Percentiles rank a stretch among this genome's conserved stretches.
Evolutionary conservation across 352 stramenopile genomes (phyloP).

Genomic region (Thalassiosira sp.): DNA sequence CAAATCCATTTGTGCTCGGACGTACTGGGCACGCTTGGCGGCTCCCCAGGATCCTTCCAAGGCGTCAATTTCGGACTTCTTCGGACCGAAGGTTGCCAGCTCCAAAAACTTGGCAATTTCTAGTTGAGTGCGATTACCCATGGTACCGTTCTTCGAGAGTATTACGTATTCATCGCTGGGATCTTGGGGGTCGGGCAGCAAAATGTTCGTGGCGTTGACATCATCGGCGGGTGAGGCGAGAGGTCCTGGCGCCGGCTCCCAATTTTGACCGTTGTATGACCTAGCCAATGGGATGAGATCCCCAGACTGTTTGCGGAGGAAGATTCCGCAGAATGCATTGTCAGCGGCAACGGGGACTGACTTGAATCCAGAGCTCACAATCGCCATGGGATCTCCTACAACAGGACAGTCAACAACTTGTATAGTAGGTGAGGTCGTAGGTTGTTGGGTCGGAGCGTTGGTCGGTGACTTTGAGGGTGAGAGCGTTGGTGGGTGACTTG

Average conservation of each 20-base stretch:
- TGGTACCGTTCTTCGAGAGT: constrained; percentile 29
- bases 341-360: background rate
- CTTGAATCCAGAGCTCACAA: constrained; percentile 9
- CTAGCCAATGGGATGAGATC: constrained; percentile 57
- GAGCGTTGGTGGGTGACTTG: too few relatives aligned
- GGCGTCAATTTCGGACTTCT: constrained; percentile 45
- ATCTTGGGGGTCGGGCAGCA: constrained; percentile 22
- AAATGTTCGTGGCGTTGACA: constrained; percentile 16
- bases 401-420: constrained; percentile 31
- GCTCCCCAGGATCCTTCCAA: constrained; percentile 25
- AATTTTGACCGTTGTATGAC: constrained; percentile 63
- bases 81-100: constrained; percentile 66
- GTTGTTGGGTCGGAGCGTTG: too few relatives aligned
- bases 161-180: constrained; percentile 45
- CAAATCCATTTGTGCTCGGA: constrained; percentile 49
- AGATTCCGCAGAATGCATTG: constrained; percentile 49
- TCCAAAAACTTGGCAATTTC: constrained; percentile 67
- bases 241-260: constrained; percentile 58
- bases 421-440: too few relatives aligned
- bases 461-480: too few relatives aligned
- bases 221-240: constrained; percentile 16
- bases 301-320: constrained; percentile 30
- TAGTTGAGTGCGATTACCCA: constrained; percentile 11
- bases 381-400: background rate
- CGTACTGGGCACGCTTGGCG: constrained; percentile 13